A percentile compares a stretch with the other conserved stretches of the same genome.
Evolutionary conservation across 148 eudicot genomes (phyloP).

Genomic region (Fagopyrum tataricum): DNA sequence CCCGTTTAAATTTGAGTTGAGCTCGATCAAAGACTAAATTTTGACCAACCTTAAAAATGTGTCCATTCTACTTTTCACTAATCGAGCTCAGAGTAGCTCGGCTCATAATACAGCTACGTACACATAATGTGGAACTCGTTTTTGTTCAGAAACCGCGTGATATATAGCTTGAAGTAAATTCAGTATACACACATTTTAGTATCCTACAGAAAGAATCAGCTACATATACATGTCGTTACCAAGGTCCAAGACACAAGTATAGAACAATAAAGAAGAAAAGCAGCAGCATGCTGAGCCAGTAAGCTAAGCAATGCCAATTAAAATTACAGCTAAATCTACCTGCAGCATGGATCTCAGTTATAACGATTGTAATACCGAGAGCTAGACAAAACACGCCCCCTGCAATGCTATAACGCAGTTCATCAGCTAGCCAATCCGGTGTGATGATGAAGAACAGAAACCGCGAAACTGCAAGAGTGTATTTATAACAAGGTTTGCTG

Average conservation of each 20-base stretch:
- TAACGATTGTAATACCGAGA: constrained; percentile 20
- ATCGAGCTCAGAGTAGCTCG: too few relatives aligned
- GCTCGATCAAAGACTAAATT: too few relatives aligned
- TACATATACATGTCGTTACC: constrained; percentile 16
- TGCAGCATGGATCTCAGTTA: constrained; percentile 26
- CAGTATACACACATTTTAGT: not conserved
- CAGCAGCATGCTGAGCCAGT: constrained; percentile 29
- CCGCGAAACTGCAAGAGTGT: constrained; percentile 39
- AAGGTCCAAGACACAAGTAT: constrained; percentile 34
- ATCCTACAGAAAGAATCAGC: not conserved
- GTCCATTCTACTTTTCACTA: too few relatives aligned
- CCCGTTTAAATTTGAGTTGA: too few relatives aligned
- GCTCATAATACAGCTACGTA: too few relatives aligned
- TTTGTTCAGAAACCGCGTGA: too few relatives aligned
- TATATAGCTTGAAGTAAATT: too few relatives aligned
- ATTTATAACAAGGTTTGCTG: not conserved
- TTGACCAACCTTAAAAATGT: too few relatives aligned
- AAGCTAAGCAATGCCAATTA: constrained; percentile 26
- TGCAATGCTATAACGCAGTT: constrained; percentile 23
- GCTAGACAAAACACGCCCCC: constrained; percentile 32
- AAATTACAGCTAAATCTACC: constrained; percentile 18
- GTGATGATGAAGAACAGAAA: constrained; percentile 38
- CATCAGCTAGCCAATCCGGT: constrained; percentile 36
- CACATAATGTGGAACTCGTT: too few relatives aligned
- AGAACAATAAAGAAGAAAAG: constrained; percentile 35